Evolutionary conservation across 371 early-diverging fungal species (phyloP), one percentile per base, ranked within the genome.

Genomic region (Mitosporidium daphniae): DNA sequence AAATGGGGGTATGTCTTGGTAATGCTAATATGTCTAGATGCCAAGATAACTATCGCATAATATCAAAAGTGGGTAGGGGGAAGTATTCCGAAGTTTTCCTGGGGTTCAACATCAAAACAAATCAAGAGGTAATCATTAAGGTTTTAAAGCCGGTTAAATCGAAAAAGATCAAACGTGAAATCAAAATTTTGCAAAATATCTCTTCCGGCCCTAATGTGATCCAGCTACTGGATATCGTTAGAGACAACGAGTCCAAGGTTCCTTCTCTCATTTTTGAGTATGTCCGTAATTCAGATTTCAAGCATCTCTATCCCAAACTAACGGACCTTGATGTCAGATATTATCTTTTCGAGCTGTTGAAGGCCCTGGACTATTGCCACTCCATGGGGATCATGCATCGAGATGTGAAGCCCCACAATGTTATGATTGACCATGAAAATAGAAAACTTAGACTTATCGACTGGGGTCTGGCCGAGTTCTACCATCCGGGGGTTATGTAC

Each of bases 401-500:
- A 29, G 97, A 98, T 45, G 86, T 98, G 26, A 95, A 95, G 47
- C 99, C 97, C 17, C 91, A 89, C 42, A 98, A 98, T 38, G 84
- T 98, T 14, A 91, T 95, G 74, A 93, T 98, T 41, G 80, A 94
- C 43, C 82, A 80, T 36, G 65, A 63, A 37, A 62, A 66, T 43
- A 63, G 65, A 35, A 59, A 9, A 6, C 11, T 23, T 6, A 66
- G 82, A 20, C 54, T 95, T 34, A 93, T 95, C 36, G 99, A 98
- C 53, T 98, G 95, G 91, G 99, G 99, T 16, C 52, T 95, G 26
- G 99, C 99, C 10, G 99, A 98, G 46, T 94, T 91, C 36, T 94
- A 93, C 51, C 82, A 89, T 34, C 82, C 93, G 14, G 71, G 71
- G 17, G 73, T 67, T 19, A 68, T 70, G 31, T 95, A 91, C 51